phyloP scores from a whole-genome alignment of 352 stramenopile species.

The Phytophthora pistaciae region DNA sequence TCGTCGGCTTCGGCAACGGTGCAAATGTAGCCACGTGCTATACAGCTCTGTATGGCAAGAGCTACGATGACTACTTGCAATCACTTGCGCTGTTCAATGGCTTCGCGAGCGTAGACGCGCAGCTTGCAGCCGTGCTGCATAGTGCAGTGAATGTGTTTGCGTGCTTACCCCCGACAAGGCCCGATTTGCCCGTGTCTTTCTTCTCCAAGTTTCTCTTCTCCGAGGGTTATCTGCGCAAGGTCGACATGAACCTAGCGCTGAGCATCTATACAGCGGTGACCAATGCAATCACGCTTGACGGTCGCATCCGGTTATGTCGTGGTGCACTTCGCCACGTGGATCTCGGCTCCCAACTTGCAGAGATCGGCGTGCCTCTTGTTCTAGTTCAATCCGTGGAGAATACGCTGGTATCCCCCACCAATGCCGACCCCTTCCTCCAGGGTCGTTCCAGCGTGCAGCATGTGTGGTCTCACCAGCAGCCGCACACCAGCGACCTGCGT shows the following conservation, averaged over 20 bases:
- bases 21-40: constrained; percentile 87
- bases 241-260: constrained; percentile 89
- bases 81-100: constrained; percentile 89
- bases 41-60: constrained; percentile 53
- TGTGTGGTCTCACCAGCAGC: constrained; percentile 83
- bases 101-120: constrained; percentile 81
- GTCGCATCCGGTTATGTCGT: constrained; percentile 81
- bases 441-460: constrained; percentile 72
- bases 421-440: constrained; percentile 92
- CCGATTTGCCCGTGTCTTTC: constrained; percentile 90
- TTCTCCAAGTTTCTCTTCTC: constrained; percentile 94
- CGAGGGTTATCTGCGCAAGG: constrained; percentile 85
- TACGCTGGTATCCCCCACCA: constrained; percentile 86
- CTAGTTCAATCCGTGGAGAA: constrained; percentile 93
- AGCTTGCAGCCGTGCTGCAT: constrained; percentile 83
- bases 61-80: constrained; percentile 62
- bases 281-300: constrained; percentile 92
- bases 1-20: constrained; percentile 92
- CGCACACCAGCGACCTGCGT: constrained; percentile 51
- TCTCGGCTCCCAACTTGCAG: constrained; percentile 54
- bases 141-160: constrained; percentile 86
- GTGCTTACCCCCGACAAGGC: constrained; percentile 78
- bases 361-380: constrained; percentile 81
- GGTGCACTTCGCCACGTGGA: constrained; percentile 85
- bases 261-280: constrained; percentile 95